phyloP scores from a whole-genome alignment of 441 rosid genomes.

The Raphanus hybrid region DNA sequence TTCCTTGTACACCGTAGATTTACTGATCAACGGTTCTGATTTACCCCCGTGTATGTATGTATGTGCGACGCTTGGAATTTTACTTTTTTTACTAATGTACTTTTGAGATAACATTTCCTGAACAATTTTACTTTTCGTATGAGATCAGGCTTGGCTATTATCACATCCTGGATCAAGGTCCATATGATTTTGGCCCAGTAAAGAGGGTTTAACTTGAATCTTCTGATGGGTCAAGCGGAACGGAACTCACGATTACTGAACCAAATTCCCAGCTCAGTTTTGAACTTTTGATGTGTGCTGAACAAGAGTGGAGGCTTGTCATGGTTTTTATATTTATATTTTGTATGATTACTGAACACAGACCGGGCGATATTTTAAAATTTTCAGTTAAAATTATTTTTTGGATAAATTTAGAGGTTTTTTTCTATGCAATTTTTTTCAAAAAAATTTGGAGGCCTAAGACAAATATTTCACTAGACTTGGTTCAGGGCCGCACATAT shows the following conservation, averaged over 20 bases:
- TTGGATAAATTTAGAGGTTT: no score
- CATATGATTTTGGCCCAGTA: not conserved
- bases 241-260: no score
- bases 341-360: not conserved
- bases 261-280: not conserved
- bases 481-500: no score
- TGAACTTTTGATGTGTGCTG: not conserved
- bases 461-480: no score
- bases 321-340: not conserved
- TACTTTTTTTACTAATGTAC: not conserved
- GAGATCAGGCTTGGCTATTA: not conserved
- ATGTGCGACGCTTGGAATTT: not conserved
- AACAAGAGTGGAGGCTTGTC: not conserved
- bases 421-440: no score
- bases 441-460: no score
- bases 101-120: not conserved
- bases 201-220: not conserved
- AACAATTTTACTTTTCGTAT: not conserved
- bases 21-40: constrained; percentile 30
- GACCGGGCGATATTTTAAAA: no score
- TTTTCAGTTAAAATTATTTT: no score
- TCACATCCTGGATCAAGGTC: not conserved
- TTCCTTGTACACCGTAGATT: constrained; percentile 12
- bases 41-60: not conserved
- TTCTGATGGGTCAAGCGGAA: not conserved